Base-by-base conservation (phyloP, 768 basidiomycete genomes). In the Auriculariales sp. region DNA sequence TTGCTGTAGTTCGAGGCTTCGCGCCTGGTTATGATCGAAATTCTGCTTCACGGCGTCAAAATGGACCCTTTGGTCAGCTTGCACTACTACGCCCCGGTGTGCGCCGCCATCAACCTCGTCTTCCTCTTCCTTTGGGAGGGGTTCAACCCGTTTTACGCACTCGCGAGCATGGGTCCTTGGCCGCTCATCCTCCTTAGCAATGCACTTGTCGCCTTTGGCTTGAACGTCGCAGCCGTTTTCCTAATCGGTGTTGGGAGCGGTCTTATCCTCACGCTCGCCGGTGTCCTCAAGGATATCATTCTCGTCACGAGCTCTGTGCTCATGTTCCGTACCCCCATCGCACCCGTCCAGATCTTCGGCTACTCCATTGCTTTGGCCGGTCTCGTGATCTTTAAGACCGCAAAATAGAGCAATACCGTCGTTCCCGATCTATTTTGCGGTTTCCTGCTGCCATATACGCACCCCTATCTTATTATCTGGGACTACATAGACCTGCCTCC, bases 31-130 rank as follows among this genome's bases (percentile, higher is more conserved):
- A 91, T 95, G 79, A 97, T 98, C 53, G 87, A 98, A 63, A 78
- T 93, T 48, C 78, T 98, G 33, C 71, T 98, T 0, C 90, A 95
- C 60, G 92, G 92, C 31, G 69, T 95, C 59, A 95, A 95, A 68
- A 97, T 98, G 93, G 91, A 95, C 60, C 94, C 94, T 0, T 76
- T 97, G 4, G 87, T 91, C 19, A 95, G 92, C 4, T 66, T 98
- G 47, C 88, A 98, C 69, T 97, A 94, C 69, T 95, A 92, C 61
- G 92, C 93, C 9, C 92, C 92, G 12, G 88, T 97, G 47, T 98
- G 94, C 63, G 91, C 94, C 0, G 63, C 71, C 53, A 86, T 98
- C 69, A 97, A 95, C 64, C 74, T 90, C 22, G 61, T 77, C 49
- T 71, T 94, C 54, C 66, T 98, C 17, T 91, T 92, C 5, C 88